These are phyloP conservation scores for Suhomyces bribrorum DNA, from an alignment of 1,139 yeast genomes.

Conservation along the genomic window DNA sequence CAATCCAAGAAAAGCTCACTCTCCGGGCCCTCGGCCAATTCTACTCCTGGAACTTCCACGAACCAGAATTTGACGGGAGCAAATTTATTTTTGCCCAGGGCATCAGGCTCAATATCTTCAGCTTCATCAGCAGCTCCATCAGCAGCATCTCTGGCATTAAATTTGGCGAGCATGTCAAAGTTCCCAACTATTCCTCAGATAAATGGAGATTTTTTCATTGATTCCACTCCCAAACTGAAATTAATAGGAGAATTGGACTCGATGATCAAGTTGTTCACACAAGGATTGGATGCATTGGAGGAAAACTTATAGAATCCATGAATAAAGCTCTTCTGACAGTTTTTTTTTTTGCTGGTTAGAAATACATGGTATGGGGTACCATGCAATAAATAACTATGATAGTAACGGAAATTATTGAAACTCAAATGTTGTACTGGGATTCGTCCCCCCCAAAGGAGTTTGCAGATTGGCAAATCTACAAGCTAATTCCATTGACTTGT, in stretches of 20 bases:
- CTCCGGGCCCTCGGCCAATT: constrained; percentile 12
- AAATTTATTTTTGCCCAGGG: constrained; percentile 13
- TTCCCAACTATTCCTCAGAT: constrained; percentile 44
- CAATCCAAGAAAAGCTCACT: constrained; percentile 11
- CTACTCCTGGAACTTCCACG: constrained; percentile 5
- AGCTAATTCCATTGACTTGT: too few relatives aligned
- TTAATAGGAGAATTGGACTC: constrained; percentile 40
- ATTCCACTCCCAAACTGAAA: constrained; percentile 37
- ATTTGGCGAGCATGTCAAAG: constrained; percentile 6
- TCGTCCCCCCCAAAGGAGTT: too few relatives aligned
- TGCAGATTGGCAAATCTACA: too few relatives aligned
- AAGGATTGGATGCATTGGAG: constrained; percentile 46
- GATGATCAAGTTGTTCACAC: constrained; percentile 41
- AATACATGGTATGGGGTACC: not conserved
- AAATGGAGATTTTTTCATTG: constrained; percentile 42
- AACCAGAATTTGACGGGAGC: constrained; percentile 11
- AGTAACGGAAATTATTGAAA: too few relatives aligned
- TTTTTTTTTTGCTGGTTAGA: not conserved
- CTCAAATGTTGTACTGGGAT: too few relatives aligned
- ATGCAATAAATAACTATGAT: too few relatives aligned
- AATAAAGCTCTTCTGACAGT: not conserved
- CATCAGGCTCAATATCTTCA: constrained; percentile 6
- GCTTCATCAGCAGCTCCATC: constrained; percentile 2
- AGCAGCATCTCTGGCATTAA: constrained; percentile 1
- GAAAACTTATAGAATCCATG: constrained; percentile 13